phyloP scores from a whole-genome alignment of 225 moss, liverwort and hornwort genomes.

The Asterella californica region DNA sequence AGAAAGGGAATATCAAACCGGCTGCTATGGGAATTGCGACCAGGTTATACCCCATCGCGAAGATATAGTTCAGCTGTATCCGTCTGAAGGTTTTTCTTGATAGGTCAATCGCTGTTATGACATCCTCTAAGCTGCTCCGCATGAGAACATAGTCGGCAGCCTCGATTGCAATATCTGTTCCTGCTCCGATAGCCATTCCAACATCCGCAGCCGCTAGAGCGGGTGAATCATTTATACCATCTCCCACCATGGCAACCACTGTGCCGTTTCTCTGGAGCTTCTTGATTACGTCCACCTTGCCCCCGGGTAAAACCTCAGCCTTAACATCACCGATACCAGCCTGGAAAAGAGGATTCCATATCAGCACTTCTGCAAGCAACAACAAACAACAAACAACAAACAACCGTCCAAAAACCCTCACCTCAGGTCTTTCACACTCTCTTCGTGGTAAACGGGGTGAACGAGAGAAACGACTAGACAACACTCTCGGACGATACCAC shows the following conservation, averaged over 20 bases:
- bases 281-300: conserved; percentile 64
- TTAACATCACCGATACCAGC: conserved; percentile 75
- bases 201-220: conserved; percentile 77
- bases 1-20: conserved; percentile 59
- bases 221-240: conserved; percentile 89
- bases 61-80: conserved; percentile 72
- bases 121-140: conserved; percentile 79
- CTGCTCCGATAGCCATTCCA: conserved; percentile 93
- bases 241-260: conserved; percentile 93
- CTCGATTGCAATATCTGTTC: conserved; percentile 90
- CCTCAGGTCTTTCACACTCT: background rate
- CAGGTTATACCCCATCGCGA: conserved; percentile 87
- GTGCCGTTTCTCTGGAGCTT: conserved; percentile 55
- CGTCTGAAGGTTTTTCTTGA: conserved; percentile 76
- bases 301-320: conserved; percentile 74
- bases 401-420: background rate
- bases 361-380: background rate
- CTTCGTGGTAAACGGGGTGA: background rate
- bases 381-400: background rate
- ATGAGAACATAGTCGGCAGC: conserved; percentile 86
- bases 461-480: background rate
- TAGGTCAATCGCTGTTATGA: conserved; percentile 84
- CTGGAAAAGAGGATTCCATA: conserved; percentile 1
- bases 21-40: conserved; percentile 78
- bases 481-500: too few species aligned